Percentiles rank a stretch among this genome's conserved stretches.
These are phyloP conservation scores for Ophiostoma pallidulum DNA, from an alignment of 2,329 filamentous ascomycete genomes.

Conservation along the genomic window DNA sequence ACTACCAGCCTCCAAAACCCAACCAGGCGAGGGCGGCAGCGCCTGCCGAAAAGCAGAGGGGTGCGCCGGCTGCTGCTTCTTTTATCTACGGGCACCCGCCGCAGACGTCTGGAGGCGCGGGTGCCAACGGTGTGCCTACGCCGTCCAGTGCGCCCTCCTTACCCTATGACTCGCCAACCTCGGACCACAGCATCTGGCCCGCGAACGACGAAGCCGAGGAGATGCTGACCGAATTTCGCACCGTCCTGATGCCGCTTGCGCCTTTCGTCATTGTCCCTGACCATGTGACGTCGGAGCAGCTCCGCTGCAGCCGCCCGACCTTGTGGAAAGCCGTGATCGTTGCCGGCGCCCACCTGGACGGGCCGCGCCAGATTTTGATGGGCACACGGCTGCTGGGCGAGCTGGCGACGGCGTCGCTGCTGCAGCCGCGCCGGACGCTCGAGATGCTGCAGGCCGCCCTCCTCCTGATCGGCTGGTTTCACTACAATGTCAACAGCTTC, in stretches of 20 bases:
- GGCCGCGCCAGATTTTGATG: conserved; percentile 32
- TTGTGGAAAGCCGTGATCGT: conserved; percentile 43
- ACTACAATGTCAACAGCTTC: conserved; percentile 39
- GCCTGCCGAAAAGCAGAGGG: neutral
- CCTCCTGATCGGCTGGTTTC: conserved; percentile 38
- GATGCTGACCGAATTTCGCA: conserved; percentile 30
- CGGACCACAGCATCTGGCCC: conserved; percentile 31
- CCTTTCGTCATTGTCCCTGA: conserved; percentile 37
- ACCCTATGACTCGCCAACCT: conserved; percentile 1
- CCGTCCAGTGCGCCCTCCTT: neutral
- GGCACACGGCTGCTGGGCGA: conserved; percentile 36
- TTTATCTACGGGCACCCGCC: neutral
- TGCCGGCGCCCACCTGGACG: conserved; percentile 32
- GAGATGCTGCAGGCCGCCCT: conserved; percentile 39
- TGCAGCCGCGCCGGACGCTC: conserved; percentile 33
- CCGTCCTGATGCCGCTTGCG: conserved; percentile 28
- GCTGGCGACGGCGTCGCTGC: conserved; percentile 30
- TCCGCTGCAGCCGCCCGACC: conserved; percentile 32
- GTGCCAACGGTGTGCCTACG: neutral
- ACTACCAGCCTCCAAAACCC: no score
- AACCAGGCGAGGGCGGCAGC: neutral
- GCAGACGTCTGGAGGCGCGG: neutral
- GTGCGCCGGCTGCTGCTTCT: neutral
- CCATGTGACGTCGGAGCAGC: conserved; percentile 26
- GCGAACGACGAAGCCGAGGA: conserved; percentile 30